These are phyloP conservation scores for Fusarium albidum DNA, from an alignment of 2,329 filamentous ascomycete genomes.

Conservation along the genomic window DNA sequence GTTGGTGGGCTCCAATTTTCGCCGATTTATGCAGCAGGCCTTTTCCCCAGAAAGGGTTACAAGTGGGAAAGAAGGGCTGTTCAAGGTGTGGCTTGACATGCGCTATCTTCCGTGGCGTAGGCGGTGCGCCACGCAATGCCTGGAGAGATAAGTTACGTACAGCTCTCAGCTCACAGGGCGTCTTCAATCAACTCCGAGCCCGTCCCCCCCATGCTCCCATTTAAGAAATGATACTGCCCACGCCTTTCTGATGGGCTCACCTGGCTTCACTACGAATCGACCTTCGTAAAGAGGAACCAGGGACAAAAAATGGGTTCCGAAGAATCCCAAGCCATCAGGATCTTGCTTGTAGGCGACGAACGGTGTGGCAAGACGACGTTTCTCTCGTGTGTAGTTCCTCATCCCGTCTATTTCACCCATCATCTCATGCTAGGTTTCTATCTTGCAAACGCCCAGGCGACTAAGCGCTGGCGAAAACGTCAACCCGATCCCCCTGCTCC, in stretches of 20 bases:
- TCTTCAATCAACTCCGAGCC: slow-evolving; percentile 18
- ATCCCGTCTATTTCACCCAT: slow-evolving; percentile 12
- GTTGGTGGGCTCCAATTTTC: slow-evolving; percentile 38
- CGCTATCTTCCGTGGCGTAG: slow-evolving; percentile 15
- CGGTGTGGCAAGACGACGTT: slow-evolving; percentile 69
- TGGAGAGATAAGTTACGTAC: slow-evolving; percentile 38
- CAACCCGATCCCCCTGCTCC: slow-evolving; percentile 57
- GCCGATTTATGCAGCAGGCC: slow-evolving; percentile 36
- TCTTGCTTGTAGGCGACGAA: slow-evolving; percentile 67
- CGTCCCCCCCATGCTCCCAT: background rate
- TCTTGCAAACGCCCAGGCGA: slow-evolving; percentile 49
- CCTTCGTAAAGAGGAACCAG: background rate
- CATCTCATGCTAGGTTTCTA: slow-evolving; percentile 14
- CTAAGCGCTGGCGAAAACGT: slow-evolving; percentile 57
- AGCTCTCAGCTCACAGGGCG: slow-evolving; percentile 30
- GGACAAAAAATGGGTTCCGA: slow-evolving; percentile 54
- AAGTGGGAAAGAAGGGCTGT: slow-evolving; percentile 36
- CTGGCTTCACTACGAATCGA: background rate
- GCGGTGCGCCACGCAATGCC: slow-evolving; percentile 29
- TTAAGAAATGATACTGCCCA: slow-evolving; percentile 20
- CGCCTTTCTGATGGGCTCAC: background rate
- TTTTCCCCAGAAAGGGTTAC: slow-evolving; percentile 33
- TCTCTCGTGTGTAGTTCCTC: slow-evolving; percentile 59
- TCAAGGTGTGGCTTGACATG: slow-evolving; percentile 31
- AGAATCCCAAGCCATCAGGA: slow-evolving; percentile 57